A percentile compares a stretch with the other conserved stretches of the same genome.
phyloP scores from a whole-genome alignment of 176 grass and related monocot genomes.

The Triticum aestivum region DNA sequence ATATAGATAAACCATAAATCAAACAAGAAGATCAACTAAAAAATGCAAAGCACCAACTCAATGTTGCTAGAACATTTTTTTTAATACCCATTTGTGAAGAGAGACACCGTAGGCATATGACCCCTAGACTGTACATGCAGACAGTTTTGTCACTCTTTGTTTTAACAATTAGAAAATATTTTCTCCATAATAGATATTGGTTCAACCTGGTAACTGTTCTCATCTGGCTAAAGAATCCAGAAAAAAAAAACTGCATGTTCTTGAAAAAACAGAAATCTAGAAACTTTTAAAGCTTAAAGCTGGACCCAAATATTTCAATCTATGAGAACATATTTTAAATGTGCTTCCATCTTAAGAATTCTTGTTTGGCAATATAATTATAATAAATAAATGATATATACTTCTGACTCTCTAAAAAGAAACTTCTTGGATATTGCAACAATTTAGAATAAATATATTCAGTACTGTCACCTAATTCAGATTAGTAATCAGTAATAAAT shows the following conservation, averaged over 20 bases:
- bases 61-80: neutral
- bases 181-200: neutral
- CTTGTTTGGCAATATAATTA: neutral
- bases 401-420: neutral
- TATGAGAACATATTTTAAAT: neutral
- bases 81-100: neutral
- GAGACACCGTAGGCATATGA: neutral
- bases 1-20: neutral
- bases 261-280: neutral
- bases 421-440: neutral
- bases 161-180: neutral
- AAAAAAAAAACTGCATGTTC: slow-evolving; percentile 4
- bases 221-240: neutral
- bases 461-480: neutral
- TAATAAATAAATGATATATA: neutral
- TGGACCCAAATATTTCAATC: neutral
- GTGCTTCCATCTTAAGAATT: neutral
- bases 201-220: neutral
- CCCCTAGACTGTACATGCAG: neutral
- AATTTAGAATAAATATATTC: slow-evolving; percentile 6
- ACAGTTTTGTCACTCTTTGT: neutral
- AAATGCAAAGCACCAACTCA: neutral
- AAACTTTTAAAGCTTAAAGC: neutral
- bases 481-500: neutral
- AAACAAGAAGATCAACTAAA: neutral